These are phyloP conservation scores for Eutypella sp. DNA, from an alignment of 2,329 filamentous ascomycete species.

Conservation along the genomic window DNA sequence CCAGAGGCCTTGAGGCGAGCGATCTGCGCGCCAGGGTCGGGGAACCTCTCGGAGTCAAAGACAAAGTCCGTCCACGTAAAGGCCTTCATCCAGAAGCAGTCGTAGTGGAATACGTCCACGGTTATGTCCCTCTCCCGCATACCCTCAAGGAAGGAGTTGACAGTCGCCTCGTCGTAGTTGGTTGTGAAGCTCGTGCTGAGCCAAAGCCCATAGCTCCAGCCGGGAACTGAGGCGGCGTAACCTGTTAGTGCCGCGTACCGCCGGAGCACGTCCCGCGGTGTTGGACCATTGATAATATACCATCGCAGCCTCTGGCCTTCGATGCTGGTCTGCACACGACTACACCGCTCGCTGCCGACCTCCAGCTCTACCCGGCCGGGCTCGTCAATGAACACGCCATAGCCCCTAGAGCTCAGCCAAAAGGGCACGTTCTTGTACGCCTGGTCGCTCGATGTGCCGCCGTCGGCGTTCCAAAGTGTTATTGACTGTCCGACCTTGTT, in stretches of 20 bases:
- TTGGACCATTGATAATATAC: slow-evolving; percentile 67
- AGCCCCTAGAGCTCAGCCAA: slow-evolving; percentile 67
- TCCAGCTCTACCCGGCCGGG: slow-evolving; percentile 66
- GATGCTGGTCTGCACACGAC: slow-evolving; percentile 64
- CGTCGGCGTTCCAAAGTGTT: slow-evolving; percentile 59
- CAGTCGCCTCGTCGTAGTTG: slow-evolving; percentile 65
- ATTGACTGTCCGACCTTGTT: slow-evolving; percentile 71
- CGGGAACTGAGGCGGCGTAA: slow-evolving; percentile 57
- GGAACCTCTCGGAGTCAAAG: slow-evolving; percentile 64
- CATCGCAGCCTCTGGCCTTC: slow-evolving; percentile 67
- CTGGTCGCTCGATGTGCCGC: slow-evolving; percentile 63
- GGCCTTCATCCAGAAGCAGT: slow-evolving; percentile 73
- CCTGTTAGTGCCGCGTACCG: slow-evolving; percentile 66
- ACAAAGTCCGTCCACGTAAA: slow-evolving; percentile 74
- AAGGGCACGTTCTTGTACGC: slow-evolving; percentile 70
- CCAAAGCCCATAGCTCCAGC: slow-evolving; percentile 74
- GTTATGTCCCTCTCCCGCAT: slow-evolving; percentile 62
- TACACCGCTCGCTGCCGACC: slow-evolving; percentile 68
- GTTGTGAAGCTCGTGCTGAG: slow-evolving; percentile 73
- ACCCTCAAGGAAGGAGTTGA: slow-evolving; percentile 62
- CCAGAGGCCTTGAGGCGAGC: slow-evolving; percentile 57
- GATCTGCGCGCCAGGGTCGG: slow-evolving; percentile 62
- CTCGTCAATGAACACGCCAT: slow-evolving; percentile 71
- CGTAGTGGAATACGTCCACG: slow-evolving; percentile 70
- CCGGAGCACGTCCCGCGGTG: slow-evolving; percentile 65